Conservation (phyloP, 1,284 basidiomycete species). For the Apiotrichum sp. region DNA sequence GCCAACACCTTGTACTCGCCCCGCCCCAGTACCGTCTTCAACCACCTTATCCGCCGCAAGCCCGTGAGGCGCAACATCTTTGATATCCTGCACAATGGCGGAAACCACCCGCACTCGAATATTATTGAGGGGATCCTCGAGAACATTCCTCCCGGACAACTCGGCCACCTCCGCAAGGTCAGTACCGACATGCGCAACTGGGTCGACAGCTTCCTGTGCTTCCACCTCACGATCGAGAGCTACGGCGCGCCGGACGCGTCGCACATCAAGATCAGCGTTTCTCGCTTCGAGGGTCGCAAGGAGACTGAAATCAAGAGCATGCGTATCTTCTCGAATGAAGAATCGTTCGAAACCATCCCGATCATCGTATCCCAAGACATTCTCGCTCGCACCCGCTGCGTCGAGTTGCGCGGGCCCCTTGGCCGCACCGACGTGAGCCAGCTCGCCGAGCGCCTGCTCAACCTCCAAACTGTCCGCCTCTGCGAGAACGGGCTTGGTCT, state of each 20-base stretch:
- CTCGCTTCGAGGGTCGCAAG: neutral
- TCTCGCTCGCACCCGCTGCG: neutral
- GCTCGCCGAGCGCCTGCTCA: neutral
- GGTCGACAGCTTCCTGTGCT: conserved; percentile 3
- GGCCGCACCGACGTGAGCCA: neutral
- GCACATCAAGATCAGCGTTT: neutral
- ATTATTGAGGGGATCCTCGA: conserved; percentile 11
- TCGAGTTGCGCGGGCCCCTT: neutral
- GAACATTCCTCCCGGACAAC: neutral
- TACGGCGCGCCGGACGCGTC: neutral
- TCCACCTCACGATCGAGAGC: neutral
- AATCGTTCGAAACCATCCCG: neutral
- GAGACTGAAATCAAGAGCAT: neutral
- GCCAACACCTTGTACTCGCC: no score
- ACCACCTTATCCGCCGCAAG: neutral
- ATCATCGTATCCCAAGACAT: neutral
- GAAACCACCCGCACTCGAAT: neutral
- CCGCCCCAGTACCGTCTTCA: neutral
- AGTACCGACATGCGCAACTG: conserved; percentile 6
- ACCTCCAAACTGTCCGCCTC: neutral
- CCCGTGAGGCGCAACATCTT: neutral
- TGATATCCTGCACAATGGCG: neutral
- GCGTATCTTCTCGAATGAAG: neutral
- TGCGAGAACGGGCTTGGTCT: neutral
- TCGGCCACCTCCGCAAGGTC: conserved; percentile 3